phyloP scores from a whole-genome alignment of 2,329 filamentous ascomycete species.

The Fusarium sp. region DNA sequence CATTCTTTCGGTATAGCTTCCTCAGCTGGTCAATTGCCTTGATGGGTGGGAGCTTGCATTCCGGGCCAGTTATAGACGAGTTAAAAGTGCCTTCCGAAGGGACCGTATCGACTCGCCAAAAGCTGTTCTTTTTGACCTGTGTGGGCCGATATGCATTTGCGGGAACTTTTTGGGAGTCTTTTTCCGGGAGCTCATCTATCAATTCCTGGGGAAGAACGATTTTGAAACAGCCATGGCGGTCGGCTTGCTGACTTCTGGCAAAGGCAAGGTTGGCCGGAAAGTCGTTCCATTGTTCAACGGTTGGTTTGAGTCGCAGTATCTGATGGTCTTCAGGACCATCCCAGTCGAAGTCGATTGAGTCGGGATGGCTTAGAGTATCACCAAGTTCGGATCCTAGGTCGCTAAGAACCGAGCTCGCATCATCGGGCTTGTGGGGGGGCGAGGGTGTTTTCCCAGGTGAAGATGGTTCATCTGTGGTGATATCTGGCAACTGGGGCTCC shows the following conservation, averaged over 20 bases:
- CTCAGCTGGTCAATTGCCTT: slow-evolving; percentile 48
- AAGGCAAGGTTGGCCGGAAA: slow-evolving; percentile 50
- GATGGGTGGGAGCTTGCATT: slow-evolving; percentile 40
- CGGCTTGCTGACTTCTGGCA: slow-evolving; percentile 46
- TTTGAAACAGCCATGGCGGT: slow-evolving; percentile 52
- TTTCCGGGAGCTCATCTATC: slow-evolving; percentile 47
- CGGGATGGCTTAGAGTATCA: slow-evolving; percentile 40
- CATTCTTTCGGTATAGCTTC: slow-evolving; percentile 50
- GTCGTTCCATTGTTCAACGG: slow-evolving; percentile 49
- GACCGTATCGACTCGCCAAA: slow-evolving; percentile 51
- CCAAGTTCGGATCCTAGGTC: slow-evolving; percentile 29
- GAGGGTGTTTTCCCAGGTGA: neutral
- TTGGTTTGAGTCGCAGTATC: slow-evolving; percentile 49
- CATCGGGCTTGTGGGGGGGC: slow-evolving; percentile 14
- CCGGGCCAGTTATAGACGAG: slow-evolving; percentile 37
- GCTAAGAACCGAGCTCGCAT: slow-evolving; percentile 41
- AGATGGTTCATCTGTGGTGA: slow-evolving; percentile 10
- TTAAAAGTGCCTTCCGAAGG: slow-evolving; percentile 48
- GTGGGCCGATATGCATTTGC: slow-evolving; percentile 51
- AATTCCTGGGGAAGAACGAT: slow-evolving; percentile 48
- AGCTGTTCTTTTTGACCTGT: slow-evolving; percentile 48
- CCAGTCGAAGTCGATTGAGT: slow-evolving; percentile 47
- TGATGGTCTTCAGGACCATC: slow-evolving; percentile 45
- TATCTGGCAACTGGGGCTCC: slow-evolving; percentile 1
- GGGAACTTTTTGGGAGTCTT: slow-evolving; percentile 42